phyloP scores from a whole-genome alignment of 1,284 basidiomycete genomes.

The Coniferiporia sulphurascens region DNA sequence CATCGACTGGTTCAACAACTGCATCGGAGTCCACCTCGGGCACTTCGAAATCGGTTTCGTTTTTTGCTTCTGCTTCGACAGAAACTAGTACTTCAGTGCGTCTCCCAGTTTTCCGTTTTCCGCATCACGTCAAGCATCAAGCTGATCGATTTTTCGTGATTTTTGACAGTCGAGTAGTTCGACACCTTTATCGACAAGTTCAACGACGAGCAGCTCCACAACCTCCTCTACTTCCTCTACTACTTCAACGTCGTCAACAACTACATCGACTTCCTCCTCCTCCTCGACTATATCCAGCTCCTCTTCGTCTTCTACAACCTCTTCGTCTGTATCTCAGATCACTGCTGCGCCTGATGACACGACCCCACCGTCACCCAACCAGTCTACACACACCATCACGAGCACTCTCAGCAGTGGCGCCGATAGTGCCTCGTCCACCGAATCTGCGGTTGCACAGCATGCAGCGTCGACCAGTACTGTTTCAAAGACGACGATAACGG shows the following conservation, averaged over 20 bases:
- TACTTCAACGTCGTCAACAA: conserved; percentile 22
- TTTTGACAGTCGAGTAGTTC: not conserved
- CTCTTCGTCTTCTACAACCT: conserved; percentile 18
- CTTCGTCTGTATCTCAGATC: conserved; percentile 21
- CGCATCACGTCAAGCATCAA: not conserved
- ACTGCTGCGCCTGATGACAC: conserved; percentile 14
- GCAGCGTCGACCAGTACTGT: conserved; percentile 21
- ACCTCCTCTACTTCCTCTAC: conserved; percentile 15
- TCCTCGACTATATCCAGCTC: conserved; percentile 26
- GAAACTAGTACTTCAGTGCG: not conserved
- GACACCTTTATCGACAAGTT: conserved; percentile 19
- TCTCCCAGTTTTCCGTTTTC: not conserved
- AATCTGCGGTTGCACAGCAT: conserved; percentile 1
- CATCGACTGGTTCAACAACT: not conserved
- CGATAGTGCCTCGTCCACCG: conserved; percentile 22
- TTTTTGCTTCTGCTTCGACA: not conserved
- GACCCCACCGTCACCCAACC: not conserved
- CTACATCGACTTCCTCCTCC: conserved; percentile 20
- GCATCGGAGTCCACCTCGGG: not conserved
- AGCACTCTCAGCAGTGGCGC: conserved; percentile 23
- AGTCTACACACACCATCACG: conserved; percentile 17
- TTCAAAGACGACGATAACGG: conserved; percentile 57
- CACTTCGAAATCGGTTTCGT: not conserved
- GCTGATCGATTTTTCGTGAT: not conserved
- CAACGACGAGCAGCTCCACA: conserved; percentile 19